Evolutionary conservation across 78 protist genomes (phyloP).

Genomic region (Capsaspora owczarzaki): DNA sequence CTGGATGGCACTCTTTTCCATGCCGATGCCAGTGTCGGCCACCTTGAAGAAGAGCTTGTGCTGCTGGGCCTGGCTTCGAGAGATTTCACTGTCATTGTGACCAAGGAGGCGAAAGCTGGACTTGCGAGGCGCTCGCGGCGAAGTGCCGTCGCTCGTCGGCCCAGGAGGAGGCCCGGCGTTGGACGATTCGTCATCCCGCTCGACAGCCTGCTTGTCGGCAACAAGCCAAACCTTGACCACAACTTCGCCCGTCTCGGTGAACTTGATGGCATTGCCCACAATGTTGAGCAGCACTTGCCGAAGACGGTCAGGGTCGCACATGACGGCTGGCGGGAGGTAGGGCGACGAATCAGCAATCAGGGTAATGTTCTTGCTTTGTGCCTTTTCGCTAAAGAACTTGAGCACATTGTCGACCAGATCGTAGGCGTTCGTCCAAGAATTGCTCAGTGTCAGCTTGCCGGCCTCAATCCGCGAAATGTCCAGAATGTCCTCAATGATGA

Average conservation of each 20-base stretch:
- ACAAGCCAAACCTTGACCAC: not conserved
- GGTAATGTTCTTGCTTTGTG: not conserved
- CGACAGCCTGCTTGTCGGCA: not conserved
- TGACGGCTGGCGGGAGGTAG: too few relatives aligned
- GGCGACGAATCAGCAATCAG: not conserved
- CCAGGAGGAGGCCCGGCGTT: too few relatives aligned
- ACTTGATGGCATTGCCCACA: constrained; percentile 9
- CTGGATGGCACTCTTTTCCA: not conserved
- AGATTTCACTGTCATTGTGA: not conserved
- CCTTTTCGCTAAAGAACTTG: not conserved
- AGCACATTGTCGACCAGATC: not conserved
- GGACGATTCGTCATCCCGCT: too few relatives aligned
- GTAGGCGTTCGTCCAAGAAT: too few relatives aligned
- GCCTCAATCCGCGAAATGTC: constrained; percentile 15
- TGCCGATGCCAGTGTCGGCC: constrained; percentile 36
- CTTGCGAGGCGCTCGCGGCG: not conserved
- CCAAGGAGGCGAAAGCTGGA: not conserved
- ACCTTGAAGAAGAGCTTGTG: not conserved
- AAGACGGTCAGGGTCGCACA: not conserved
- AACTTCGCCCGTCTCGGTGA: not conserved
- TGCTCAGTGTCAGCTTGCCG: not conserved
- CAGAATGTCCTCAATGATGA: constrained; percentile 23
- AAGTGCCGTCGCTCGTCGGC: not conserved
- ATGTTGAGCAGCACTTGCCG: constrained; percentile 1
- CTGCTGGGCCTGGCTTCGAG: not conserved